These are phyloP conservation scores for Fusarium sp. DNA, from an alignment of 2,329 filamentous ascomycete genomes.

Conservation along the genomic window DNA sequence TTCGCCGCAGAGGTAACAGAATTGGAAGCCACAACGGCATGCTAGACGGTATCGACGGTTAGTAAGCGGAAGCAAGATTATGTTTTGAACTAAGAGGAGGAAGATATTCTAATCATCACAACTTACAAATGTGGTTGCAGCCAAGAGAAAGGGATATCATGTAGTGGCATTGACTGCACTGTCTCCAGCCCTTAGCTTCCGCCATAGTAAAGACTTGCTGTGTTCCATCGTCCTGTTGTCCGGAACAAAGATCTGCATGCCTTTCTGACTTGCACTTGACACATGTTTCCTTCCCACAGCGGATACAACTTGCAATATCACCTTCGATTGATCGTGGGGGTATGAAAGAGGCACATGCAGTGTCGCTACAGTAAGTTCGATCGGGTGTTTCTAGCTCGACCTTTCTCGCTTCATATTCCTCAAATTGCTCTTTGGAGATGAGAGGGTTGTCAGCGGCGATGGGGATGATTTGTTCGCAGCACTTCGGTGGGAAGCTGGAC, in stretches of 20 bases:
- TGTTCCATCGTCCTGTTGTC: too few relatives aligned
- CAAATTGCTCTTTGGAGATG: constrained; percentile 53
- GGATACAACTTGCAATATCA: constrained; percentile 56
- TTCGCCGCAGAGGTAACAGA: too few relatives aligned
- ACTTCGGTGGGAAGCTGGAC: constrained; percentile 66
- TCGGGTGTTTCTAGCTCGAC: constrained; percentile 63
- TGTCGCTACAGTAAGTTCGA: constrained; percentile 63
- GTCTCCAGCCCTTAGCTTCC: too few relatives aligned
- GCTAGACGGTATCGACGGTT: too few relatives aligned
- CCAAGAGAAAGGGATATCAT: too few relatives aligned
- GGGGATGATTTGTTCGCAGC: constrained; percentile 60
- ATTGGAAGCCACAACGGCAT: too few relatives aligned
- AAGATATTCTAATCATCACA: too few relatives aligned
- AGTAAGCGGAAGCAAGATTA: too few relatives aligned
- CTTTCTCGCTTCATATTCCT: constrained; percentile 58
- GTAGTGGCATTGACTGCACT: too few relatives aligned
- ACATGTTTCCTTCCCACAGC: constrained; percentile 63
- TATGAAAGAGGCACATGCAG: constrained; percentile 63
- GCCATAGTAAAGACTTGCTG: too few relatives aligned
- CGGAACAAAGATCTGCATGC: constrained; percentile 50
- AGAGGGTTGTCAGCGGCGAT: constrained; percentile 51
- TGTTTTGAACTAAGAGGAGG: too few relatives aligned
- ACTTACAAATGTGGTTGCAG: too few relatives aligned
- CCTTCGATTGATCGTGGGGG: constrained; percentile 47
- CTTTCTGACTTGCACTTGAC: constrained; percentile 60